A percentile compares a stretch with the other conserved stretches of the same genome.
Conservation (phyloP, 805 yeast species). For the Yamadazyma sp. region DNA sequence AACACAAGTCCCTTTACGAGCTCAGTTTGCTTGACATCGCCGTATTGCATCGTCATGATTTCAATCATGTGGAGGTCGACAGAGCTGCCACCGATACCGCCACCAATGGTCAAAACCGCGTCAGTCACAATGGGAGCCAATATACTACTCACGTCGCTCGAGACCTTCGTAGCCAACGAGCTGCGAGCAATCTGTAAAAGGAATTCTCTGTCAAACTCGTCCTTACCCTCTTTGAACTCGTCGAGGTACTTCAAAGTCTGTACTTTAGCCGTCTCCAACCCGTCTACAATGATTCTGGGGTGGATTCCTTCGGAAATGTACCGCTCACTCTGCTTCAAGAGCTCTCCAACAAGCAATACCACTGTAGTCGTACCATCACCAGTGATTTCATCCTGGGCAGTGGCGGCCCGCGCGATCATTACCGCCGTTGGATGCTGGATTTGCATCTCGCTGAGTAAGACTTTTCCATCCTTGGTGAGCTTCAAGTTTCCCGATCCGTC, state of each 20-base stretch:
- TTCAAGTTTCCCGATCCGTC: conserved; percentile 96
- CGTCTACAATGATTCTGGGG: conserved; percentile 92
- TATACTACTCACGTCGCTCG: conserved; percentile 70
- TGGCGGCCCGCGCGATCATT: conserved; percentile 86
- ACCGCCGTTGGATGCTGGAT: conserved; percentile 59
- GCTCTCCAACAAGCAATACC: conserved; percentile 89
- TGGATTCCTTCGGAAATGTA: conserved; percentile 92
- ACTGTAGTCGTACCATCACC: conserved; percentile 99
- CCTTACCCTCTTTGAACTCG: conserved; percentile 49
- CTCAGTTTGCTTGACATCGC: conserved; percentile 77
- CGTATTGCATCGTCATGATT: conserved; percentile 97
- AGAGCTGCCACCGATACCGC: conserved; percentile 46
- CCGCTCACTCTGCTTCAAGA: conserved; percentile 91
- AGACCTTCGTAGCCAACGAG: conserved; percentile 84
- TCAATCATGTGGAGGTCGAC: conserved; percentile 96
- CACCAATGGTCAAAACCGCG: conserved; percentile 76
- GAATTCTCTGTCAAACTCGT: conserved; percentile 76
- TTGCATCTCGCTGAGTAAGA: conserved; percentile 92
- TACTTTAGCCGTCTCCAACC: conserved; percentile 86
- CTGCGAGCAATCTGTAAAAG: conserved; percentile 89
- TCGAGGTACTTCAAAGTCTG: conserved; percentile 71
- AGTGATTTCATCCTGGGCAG: conserved; percentile 98
- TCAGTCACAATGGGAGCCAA: conserved; percentile 95
- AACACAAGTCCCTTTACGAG: conserved; percentile 86
- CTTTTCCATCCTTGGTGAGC: conserved; percentile 96